phyloP scores from a whole-genome alignment of 257 asterid species.

The Solanum tarijense region DNA sequence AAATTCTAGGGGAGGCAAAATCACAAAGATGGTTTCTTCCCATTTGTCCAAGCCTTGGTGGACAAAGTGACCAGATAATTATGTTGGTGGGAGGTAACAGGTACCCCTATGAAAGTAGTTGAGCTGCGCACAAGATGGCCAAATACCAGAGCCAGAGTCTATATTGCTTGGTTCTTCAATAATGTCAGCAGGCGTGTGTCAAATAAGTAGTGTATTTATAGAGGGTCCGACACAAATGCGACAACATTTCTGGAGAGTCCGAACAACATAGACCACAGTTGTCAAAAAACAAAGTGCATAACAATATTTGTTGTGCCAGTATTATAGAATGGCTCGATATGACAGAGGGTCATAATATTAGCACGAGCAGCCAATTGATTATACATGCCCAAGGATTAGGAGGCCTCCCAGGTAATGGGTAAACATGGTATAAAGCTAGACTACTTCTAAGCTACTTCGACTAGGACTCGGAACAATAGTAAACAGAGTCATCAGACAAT shows the following conservation, averaged over 20 bases:
- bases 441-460: not conserved
- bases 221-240: not conserved
- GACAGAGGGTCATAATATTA: not conserved
- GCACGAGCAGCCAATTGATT: not conserved
- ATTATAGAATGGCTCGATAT: not conserved
- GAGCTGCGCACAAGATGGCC: not conserved
- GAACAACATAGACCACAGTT: not conserved
- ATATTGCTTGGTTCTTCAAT: not conserved
- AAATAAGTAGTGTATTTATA: not conserved
- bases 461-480: not conserved
- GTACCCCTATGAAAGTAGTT: not conserved
- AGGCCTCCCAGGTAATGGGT: not conserved
- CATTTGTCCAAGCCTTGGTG: not conserved
- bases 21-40: not conserved
- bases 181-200: not conserved
- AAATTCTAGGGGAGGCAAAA: not conserved
- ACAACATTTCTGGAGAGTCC: not conserved
- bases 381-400: not conserved
- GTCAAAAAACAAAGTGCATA: not conserved
- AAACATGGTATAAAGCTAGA: not conserved
- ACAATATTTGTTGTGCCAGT: not conserved
- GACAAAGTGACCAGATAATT: not conserved
- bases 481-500: not conserved
- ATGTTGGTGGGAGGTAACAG: not conserved
- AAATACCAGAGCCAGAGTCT: not conserved